Base-by-base conservation (phyloP, 345 rosid genomes). In the Citrus trifoliata region DNA sequence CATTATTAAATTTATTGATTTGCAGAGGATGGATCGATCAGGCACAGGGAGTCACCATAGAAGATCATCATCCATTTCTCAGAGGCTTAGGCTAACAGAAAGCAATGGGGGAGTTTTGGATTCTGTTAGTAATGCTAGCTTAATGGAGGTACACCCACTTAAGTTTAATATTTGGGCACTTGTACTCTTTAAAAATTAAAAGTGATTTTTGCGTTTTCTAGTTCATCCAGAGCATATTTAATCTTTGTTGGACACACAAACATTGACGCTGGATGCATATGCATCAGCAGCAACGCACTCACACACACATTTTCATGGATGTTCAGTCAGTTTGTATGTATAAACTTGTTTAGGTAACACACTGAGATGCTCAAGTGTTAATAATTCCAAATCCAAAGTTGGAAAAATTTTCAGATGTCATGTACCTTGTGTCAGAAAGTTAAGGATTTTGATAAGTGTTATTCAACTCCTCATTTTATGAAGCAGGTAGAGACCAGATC, bases 401-500 rank as follows among this genome's bases (percentile, higher is more conserved):
- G 18, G 24, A 21, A 46, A 21, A 10, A 22, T 51, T n/a, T 66
- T 62, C 3, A 58, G 32, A 77, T 24, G 67, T 68, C 14, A 58
- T 24, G 16, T 19, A 61, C 25, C 28, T 4, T 30, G n/a, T 75
- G 2, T 27, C 30, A 67, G 61, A 22, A 38, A 75, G 5, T 30
- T 12, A 13, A 12, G 61, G 48, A 30, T 22, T 46, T 46, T 16
- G 73, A 7, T 25, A 56, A 24, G 72, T 60, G 40, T 69, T 27
- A 40, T 59, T 69, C 25, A 75, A 79, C 55, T 61, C 71, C 53
- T 25, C 61, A 19, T 61, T 38, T 58, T 42, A 38, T 70, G 46
- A 58, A 88, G 87, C 89, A 96, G 99, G 83, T 89, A 73, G 99
- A 96, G 85, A 89, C 89, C 79, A 88, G 93, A 84, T 93, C 99